Conservation (phyloP, 2,329 filamentous ascomycete genomes). For the Pseudopithomyces maydicus region DNA sequence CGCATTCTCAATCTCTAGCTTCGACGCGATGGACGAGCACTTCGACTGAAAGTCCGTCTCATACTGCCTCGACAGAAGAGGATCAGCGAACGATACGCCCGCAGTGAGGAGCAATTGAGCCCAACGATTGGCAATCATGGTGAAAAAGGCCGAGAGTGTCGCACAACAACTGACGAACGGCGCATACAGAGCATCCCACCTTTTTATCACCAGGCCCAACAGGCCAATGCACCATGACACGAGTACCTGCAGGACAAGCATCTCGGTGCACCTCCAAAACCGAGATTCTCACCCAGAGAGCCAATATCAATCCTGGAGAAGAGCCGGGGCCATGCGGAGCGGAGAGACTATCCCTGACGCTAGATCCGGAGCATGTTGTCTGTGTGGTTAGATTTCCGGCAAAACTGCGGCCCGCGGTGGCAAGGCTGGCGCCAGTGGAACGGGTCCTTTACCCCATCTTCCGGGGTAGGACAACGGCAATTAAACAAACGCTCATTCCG, state of each 20-base stretch:
- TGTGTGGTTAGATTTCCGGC: not conserved
- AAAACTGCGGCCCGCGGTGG: not conserved
- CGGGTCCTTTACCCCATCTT: not conserved
- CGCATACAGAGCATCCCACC: not conserved
- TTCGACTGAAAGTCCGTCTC: conserved; percentile 20
- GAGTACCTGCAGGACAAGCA: not conserved
- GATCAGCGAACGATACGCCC: not conserved
- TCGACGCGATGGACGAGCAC: conserved; percentile 35
- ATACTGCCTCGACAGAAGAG: not conserved
- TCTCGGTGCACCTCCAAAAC: not conserved
- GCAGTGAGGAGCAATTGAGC: not conserved
- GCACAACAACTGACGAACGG: not conserved
- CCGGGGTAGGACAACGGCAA: not conserved
- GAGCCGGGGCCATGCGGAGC: not conserved
- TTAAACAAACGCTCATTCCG: not conserved
- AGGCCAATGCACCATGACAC: conserved; percentile 3
- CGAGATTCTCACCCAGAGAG: not conserved
- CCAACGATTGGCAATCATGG: not conserved
- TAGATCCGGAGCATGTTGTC: not conserved
- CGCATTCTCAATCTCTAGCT: conserved; percentile 39
- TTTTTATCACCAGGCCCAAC: not conserved
- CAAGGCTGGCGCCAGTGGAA: not conserved
- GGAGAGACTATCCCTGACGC: not conserved
- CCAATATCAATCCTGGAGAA: not conserved
- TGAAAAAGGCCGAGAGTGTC: not conserved